Conservation (phyloP, 2,329 filamentous ascomycete genomes). For the Clarireedia sp. region DNA sequence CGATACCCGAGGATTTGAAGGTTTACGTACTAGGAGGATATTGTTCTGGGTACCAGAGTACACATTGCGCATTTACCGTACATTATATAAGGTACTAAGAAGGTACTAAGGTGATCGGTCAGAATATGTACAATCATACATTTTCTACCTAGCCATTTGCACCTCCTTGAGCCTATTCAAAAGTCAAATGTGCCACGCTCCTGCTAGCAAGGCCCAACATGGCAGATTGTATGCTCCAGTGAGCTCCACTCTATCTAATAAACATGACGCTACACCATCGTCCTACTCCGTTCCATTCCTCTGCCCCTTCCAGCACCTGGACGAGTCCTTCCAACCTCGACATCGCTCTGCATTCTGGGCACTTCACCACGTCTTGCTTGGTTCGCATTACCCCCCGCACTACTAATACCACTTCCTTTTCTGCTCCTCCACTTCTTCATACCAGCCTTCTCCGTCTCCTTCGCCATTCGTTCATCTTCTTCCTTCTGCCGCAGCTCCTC, state of each 20-base stretch:
- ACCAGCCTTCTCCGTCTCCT: background rate
- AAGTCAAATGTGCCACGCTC: no score
- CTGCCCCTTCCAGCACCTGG: background rate
- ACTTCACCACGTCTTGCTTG: background rate
- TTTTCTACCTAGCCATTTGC: no score
- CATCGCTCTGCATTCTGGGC: constrained; percentile 1
- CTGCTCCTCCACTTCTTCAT: background rate
- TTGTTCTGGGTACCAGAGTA: no score
- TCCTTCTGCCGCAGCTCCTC: constrained; percentile 15
- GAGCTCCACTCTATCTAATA: background rate
- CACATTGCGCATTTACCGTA: no score
- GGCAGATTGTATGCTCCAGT: background rate
- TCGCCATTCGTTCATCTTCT: constrained; percentile 4
- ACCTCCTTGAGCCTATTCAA: no score
- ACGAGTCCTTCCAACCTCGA: background rate
- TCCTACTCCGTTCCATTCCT: background rate
- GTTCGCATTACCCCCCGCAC: background rate
- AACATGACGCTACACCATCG: background rate
- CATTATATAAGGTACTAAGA: no score
- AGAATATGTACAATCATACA: no score
- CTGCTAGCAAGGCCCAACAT: constrained; percentile 15
- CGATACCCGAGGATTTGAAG: no score
- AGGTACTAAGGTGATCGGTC: no score
- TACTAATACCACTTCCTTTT: background rate
- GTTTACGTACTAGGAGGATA: no score